Conservation (phyloP, 371 early-diverging fungal genomes). For the Rhizopus stolonifer region DNA sequence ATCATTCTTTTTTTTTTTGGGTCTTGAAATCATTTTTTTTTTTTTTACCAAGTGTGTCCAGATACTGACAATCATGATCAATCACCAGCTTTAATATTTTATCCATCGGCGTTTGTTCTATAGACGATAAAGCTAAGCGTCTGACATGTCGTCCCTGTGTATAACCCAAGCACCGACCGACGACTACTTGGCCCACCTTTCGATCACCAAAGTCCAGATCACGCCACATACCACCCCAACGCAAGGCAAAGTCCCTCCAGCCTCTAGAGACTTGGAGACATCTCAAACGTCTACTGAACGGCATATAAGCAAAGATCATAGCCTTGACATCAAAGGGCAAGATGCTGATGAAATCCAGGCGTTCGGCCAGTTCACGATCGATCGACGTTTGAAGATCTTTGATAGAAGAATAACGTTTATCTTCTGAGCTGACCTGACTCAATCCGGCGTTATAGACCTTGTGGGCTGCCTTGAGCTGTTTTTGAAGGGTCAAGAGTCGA, state of each 20-base stretch:
- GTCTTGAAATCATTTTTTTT: no score
- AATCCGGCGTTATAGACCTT: conserved; percentile 26
- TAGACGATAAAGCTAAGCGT: conserved; percentile 16
- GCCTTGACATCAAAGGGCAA: conserved; percentile 39
- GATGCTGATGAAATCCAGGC: conserved; percentile 22
- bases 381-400: conserved; percentile 6
- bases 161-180: conserved; percentile 28
- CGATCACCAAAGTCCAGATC: conserved; percentile 25
- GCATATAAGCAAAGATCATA: conserved; percentile 29
- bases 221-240: conserved; percentile 44
- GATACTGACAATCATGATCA: conserved; percentile 34
- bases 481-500: conserved; percentile 26
- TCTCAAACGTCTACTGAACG: conserved; percentile 35
- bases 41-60: conserved; percentile 29
- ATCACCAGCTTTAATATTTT: conserved; percentile 23
- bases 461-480: conserved; percentile 17
- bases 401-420: conserved; percentile 20
- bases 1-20: no score
- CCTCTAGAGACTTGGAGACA: conserved; percentile 35
- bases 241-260: conserved; percentile 30
- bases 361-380: conserved; percentile 7
- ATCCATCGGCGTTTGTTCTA: conserved; percentile 9
- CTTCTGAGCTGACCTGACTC: conserved; percentile 13
- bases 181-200: conserved; percentile 9
- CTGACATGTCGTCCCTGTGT: conserved; percentile 30